Evolutionary conservation across 805 yeast genomes (phyloP).

Genomic region (Kluyveromyces wickerhamii): DNA sequence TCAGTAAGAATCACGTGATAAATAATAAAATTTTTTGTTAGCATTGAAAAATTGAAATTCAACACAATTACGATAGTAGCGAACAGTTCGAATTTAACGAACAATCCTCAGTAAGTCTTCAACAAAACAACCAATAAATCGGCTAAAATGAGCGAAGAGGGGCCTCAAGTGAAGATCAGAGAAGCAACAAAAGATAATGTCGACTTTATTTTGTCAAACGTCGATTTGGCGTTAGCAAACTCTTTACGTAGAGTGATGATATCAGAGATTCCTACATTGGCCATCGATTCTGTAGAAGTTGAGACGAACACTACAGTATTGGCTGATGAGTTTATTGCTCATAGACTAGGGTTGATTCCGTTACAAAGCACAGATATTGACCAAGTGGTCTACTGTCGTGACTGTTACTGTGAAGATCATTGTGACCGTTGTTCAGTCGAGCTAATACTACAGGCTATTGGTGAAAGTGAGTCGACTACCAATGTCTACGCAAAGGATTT

Average conservation of each 20-base stretch:
- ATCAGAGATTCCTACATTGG: constrained; percentile 94
- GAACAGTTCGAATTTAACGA: too few relatives aligned
- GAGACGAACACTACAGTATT: constrained; percentile 88
- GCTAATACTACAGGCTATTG: constrained; percentile 75
- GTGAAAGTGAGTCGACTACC: constrained; percentile 81
- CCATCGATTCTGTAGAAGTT: constrained; percentile 92
- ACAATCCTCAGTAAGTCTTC: too few relatives aligned
- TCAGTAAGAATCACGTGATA: too few relatives aligned
- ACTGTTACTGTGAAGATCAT: constrained; percentile 96
- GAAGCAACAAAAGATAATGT: constrained; percentile 80
- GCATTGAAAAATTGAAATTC: too few relatives aligned
- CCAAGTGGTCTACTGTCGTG: constrained; percentile 78
- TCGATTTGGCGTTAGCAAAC: constrained; percentile 86
- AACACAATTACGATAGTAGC: too few relatives aligned
- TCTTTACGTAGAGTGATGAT: constrained; percentile 86
- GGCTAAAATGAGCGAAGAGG: constrained; percentile 30
- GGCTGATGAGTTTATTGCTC: constrained; percentile 95
- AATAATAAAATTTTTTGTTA: too few relatives aligned
- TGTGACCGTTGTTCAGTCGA: constrained; percentile 93
- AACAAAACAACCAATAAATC: too few relatives aligned
- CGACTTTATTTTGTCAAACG: constrained; percentile 80
- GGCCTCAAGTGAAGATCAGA: constrained; percentile 82
- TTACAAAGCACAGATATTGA: constrained; percentile 79
- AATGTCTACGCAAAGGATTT: constrained; percentile 85
- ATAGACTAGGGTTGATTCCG: constrained; percentile 89